phyloP scores from a whole-genome alignment of 148 eudicot genomes.

The Cornus suecica region DNA sequence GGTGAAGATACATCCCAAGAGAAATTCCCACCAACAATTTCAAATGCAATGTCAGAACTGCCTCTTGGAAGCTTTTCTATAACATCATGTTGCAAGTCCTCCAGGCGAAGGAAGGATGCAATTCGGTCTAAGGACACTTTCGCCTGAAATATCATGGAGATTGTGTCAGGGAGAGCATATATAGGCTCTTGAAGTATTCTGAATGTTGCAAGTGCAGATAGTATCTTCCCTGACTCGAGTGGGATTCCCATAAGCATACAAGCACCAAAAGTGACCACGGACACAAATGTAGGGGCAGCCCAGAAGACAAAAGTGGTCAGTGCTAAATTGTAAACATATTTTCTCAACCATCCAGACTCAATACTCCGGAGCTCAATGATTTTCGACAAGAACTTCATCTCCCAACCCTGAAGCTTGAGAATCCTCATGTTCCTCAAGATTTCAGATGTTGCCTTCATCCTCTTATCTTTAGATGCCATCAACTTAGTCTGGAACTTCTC shows the following conservation, averaged over 20 bases:
- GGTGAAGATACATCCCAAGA: slow-evolving; percentile 32
- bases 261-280: slow-evolving; percentile 35
- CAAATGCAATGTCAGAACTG: slow-evolving; percentile 35
- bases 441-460: slow-evolving; percentile 53
- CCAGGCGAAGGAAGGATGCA: slow-evolving; percentile 43
- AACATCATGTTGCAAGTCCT: slow-evolving; percentile 32
- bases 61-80: slow-evolving; percentile 36
- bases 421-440: slow-evolving; percentile 46
- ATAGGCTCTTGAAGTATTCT: slow-evolving; percentile 49
- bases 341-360: slow-evolving; percentile 43
- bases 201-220: slow-evolving; percentile 48
- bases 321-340: slow-evolving; percentile 24
- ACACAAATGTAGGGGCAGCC: slow-evolving; percentile 39
- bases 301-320: slow-evolving; percentile 36
- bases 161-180: slow-evolving; percentile 41
- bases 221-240: slow-evolving; percentile 47
- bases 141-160: slow-evolving; percentile 41
- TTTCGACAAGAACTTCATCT: slow-evolving; percentile 45
- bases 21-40: slow-evolving; percentile 41
- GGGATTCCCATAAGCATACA: slow-evolving; percentile 41
- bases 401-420: slow-evolving; percentile 52
- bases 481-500: slow-evolving; percentile 38
- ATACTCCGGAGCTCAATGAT: slow-evolving; percentile 28
- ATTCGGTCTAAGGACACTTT: slow-evolving; percentile 58
- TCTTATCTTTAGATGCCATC: slow-evolving; percentile 40